Conservation (phyloP, 2,329 filamentous ascomycete species). For the Alternaria hordeiaustralica region DNA sequence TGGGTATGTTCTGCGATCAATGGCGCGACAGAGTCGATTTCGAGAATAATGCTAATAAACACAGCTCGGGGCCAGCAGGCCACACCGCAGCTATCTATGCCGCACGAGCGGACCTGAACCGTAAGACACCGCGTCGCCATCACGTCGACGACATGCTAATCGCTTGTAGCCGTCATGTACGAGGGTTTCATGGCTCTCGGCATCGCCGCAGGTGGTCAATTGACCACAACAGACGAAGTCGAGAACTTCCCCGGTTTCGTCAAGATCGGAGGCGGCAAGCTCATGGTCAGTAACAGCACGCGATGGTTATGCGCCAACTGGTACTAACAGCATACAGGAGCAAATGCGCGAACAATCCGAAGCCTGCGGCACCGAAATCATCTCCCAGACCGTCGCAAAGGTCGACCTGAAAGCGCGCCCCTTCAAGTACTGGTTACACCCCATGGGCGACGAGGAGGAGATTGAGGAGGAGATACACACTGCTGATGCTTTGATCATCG, state of each 20-base stretch:
- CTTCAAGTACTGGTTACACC: conserved; percentile 81
- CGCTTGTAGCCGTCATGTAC: conserved; percentile 77
- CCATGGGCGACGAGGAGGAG: conserved; percentile 79
- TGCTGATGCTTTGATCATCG: conserved; percentile 90
- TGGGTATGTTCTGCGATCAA: conserved; percentile 36
- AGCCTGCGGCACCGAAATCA: conserved; percentile 89
- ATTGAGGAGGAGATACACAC: conserved; percentile 76
- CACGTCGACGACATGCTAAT: conserved; percentile 22
- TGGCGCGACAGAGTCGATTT: neutral
- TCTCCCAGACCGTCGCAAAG: conserved; percentile 89
- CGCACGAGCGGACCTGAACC: conserved; percentile 90
- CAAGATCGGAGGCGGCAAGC: conserved; percentile 81
- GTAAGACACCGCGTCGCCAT: conserved; percentile 51
- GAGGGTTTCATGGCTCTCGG: conserved; percentile 98
- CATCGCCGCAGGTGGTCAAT: conserved; percentile 92
- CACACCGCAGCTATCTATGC: conserved; percentile 98
- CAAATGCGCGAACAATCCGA: conserved; percentile 91
- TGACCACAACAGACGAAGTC: conserved; percentile 97
- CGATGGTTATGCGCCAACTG: neutral
- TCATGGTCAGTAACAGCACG: conserved; percentile 70
- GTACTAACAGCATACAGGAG: conserved; percentile 60
- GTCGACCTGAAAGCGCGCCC: conserved; percentile 83
- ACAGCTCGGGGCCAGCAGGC: conserved; percentile 91
- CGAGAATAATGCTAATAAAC: conserved; percentile 38
- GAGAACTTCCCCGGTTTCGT: conserved; percentile 99